Evolutionary conservation across 1,139 yeast species (phyloP).

Genomic region (Suhomyces maxii): DNA sequence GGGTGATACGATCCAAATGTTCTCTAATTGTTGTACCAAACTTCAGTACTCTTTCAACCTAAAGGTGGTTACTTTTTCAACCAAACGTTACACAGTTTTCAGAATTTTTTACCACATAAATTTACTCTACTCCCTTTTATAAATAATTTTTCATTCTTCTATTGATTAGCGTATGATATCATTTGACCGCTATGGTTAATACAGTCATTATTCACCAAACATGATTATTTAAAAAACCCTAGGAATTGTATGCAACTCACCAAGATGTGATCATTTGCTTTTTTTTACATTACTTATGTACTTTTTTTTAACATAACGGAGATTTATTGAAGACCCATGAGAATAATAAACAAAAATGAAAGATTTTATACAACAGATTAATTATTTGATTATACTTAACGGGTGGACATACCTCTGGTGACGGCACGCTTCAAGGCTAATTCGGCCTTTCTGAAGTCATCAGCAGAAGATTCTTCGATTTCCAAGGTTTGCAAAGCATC

Average conservation of each 20-base stretch:
- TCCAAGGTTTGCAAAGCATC: constrained; percentile 98
- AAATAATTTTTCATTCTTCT: not conserved
- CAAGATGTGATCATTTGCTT: not conserved
- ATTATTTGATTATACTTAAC: constrained; percentile 53
- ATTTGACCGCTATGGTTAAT: not conserved
- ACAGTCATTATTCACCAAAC: not conserved
- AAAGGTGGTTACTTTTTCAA: too few relatives aligned
- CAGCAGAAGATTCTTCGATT: constrained; percentile 94
- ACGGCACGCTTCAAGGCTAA: constrained; percentile 98
- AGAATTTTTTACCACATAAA: too few relatives aligned
- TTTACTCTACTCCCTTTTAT: too few relatives aligned
- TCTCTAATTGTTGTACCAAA: too few relatives aligned
- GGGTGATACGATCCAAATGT: too few relatives aligned
- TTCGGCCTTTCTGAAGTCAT: constrained; percentile 99
- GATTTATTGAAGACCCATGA: constrained; percentile 21
- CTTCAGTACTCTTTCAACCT: too few relatives aligned
- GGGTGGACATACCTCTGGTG: constrained; percentile 99
- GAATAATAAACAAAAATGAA: constrained; percentile 21
- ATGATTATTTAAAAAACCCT: too few relatives aligned
- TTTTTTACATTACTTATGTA: not conserved
- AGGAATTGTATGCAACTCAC: too few relatives aligned
- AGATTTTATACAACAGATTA: constrained; percentile 20
- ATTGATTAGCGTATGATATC: not conserved
- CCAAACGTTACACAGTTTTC: too few relatives aligned
- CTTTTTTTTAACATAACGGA: constrained; percentile 7